Evolutionary conservation across 1,284 basidiomycete species (phyloP).

Genomic region (Butyriboletus appendiculatus): DNA sequence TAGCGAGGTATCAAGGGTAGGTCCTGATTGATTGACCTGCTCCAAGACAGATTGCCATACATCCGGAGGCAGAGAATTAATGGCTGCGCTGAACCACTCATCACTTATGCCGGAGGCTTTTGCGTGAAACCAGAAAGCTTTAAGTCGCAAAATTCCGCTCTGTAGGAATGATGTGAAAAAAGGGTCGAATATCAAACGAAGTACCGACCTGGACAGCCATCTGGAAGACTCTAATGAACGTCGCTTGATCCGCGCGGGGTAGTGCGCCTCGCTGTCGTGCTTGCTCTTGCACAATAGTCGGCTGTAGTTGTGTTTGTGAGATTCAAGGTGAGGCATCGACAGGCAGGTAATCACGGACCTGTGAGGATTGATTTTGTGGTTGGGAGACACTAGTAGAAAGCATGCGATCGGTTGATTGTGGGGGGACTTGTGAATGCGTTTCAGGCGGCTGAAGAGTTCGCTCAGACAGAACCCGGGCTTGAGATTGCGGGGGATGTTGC

Average conservation of each 20-base stretch:
- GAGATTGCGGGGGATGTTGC: constrained; percentile 2
- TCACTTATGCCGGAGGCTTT: constrained; percentile 16
- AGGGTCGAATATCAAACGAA: neutral
- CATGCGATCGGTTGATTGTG: neutral
- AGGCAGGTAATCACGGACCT: neutral
- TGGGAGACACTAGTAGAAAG: constrained; percentile 3
- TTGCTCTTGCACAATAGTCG: constrained; percentile 4
- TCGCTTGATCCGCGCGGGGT: constrained; percentile 7
- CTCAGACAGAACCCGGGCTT: constrained; percentile 1
- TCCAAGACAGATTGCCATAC: constrained; percentile 12
- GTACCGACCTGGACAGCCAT: constrained; percentile 20
- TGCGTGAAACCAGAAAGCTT: constrained; percentile 16
- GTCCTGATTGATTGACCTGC: constrained; percentile 5
- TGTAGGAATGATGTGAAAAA: constrained; percentile 12
- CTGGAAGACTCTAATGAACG: constrained; percentile 29
- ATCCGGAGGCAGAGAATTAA: constrained; percentile 20
- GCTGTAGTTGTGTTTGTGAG: neutral
- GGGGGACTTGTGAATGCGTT: neutral
- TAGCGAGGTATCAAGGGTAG: neutral
- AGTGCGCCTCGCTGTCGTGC: neutral
- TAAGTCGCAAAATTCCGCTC: constrained; percentile 18
- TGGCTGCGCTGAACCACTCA: constrained; percentile 25
- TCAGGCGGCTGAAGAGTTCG: neutral
- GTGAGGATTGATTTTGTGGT: constrained; percentile 1
- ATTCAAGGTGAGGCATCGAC: neutral